Conservation (phyloP, 2,329 filamentous ascomycete species). For the Chaetomiaceae sp. region DNA sequence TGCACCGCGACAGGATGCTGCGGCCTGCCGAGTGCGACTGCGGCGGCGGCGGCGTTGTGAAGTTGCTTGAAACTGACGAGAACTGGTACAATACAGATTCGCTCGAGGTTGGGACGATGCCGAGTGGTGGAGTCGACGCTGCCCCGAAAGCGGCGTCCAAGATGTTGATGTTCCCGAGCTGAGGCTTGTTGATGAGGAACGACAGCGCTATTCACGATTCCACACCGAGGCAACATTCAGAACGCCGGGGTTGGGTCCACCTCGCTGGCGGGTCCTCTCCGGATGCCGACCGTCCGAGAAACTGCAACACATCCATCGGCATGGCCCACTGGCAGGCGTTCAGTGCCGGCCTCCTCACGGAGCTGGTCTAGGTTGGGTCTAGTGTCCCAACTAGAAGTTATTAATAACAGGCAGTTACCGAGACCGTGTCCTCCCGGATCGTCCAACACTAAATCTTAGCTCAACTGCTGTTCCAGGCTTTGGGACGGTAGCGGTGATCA, state of each 20-base stretch:
- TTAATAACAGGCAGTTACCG: slow-evolving; percentile 2
- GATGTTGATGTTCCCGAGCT: neutral
- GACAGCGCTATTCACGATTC: too few relatives aligned
- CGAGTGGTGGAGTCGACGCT: too few relatives aligned
- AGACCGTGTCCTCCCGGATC: neutral
- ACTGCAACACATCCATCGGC: neutral
- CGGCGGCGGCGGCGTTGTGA: neutral
- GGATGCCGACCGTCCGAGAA: slow-evolving; percentile 7
- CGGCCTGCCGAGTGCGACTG: neutral
- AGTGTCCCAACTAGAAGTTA: neutral
- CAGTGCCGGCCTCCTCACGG: slow-evolving; percentile 1
- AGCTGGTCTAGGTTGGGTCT: slow-evolving; percentile 2
- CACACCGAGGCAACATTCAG: neutral
- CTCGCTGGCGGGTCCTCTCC: slow-evolving; percentile 1
- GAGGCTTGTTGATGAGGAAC: too few relatives aligned
- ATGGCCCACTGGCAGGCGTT: neutral
- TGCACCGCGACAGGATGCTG: slow-evolving; percentile 17
- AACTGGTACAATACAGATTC: too few relatives aligned
- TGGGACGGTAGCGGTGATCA: neutral
- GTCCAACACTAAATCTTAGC: neutral
- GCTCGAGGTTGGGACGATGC: too few relatives aligned
- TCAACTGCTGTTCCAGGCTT: neutral
- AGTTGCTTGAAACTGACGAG: too few relatives aligned
- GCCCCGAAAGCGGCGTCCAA: too few relatives aligned
- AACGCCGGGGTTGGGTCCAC: neutral